Evolutionary conservation across 306 rosid species (phyloP).

Genomic region (Casuarina cunninghamiana): DNA sequence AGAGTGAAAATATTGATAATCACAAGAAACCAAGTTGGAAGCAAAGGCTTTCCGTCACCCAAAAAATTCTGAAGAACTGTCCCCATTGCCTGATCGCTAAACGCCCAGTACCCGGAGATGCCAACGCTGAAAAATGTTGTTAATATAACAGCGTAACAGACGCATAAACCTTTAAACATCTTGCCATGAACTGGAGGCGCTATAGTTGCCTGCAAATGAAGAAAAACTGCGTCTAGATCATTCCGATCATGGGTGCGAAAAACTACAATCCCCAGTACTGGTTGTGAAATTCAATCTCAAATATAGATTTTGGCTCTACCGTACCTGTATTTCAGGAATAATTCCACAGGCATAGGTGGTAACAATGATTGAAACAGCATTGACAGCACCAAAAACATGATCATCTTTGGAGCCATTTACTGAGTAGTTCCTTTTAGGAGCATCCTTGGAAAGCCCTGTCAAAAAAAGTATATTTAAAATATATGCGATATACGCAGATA

Average conservation of each 20-base stretch:
- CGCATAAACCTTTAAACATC: conserved; percentile 79
- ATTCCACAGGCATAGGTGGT: conserved; percentile 75
- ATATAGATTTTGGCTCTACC: neutral
- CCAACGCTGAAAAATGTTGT: conserved; percentile 56
- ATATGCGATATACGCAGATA: neutral
- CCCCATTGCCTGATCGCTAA: conserved; percentile 58
- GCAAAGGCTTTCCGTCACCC: conserved; percentile 32
- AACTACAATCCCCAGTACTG: no score
- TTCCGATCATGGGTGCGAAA: no score
- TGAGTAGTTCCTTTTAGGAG: conserved; percentile 49
- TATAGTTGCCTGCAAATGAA: conserved; percentile 63
- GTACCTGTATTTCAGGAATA: conserved; percentile 79
- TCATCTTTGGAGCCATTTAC: conserved; percentile 39
- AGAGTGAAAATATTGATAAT: conserved; percentile 60
- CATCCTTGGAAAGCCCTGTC: conserved; percentile 59
- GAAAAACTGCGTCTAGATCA: neutral
- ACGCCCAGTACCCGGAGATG: conserved; percentile 87
- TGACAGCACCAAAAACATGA: conserved; percentile 54
- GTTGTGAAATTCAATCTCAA: neutral
- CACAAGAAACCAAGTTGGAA: conserved; percentile 69
- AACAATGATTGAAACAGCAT: conserved; percentile 73
- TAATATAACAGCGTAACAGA: conserved; percentile 60
- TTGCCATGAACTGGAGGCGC: conserved; percentile 79
- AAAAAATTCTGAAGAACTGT: conserved; percentile 58
- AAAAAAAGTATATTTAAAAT: neutral